Evolutionary conservation across 768 basidiomycete genomes (phyloP), one percentile per base, ranked within the genome.

Genomic region (Lactarius psammicola): DNA sequence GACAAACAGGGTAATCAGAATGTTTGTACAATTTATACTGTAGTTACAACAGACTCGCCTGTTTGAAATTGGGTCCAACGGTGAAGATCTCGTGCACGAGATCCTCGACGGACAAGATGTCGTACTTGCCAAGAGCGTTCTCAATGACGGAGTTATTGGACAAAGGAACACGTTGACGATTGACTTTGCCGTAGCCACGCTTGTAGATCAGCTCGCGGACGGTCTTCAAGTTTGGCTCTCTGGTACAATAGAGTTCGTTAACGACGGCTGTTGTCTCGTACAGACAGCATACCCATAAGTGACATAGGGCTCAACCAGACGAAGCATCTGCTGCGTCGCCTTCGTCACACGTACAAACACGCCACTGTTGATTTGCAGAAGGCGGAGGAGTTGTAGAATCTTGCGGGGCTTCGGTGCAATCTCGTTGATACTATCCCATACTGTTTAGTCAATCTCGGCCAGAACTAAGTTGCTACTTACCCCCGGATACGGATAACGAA

Each of bases 291-390:
- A 94, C 90, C 96, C 97, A 77, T 98, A 99, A 69, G 97, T 90
- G 74, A 99, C 81, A 80, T 98, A 99, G 55, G 97, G 96, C 78
- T 97, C 95, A 72, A 99, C 87, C 68, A 98, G 86, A 75, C 94
- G 92, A 72, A 99, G 88, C 97, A 98, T 99, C 79, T 98, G 94
- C 72, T 92, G 87, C 57, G 95, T 98, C 34, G 97, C 95, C 78
- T 85, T 92, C 73, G 95, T 98, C 62, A 92, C 95, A 80, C 96
- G 95, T 77, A 99, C 86, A 76, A 99, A 99, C 56, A 99, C 89
- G 78, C 96, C 97, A 75, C 95, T 98, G 88, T 99, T 98, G 84
- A 99, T 99, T 78, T 98, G 97, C 73, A 97, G 90, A 69, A 99
- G 88, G 73, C 97, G 95, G 76, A 99, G 91, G 69, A 99, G 88